Evolutionary conservation across 78 protist genomes (phyloP), one percentile per base, ranked within the genome.

Genomic region (Diacronema lutheri): DNA sequence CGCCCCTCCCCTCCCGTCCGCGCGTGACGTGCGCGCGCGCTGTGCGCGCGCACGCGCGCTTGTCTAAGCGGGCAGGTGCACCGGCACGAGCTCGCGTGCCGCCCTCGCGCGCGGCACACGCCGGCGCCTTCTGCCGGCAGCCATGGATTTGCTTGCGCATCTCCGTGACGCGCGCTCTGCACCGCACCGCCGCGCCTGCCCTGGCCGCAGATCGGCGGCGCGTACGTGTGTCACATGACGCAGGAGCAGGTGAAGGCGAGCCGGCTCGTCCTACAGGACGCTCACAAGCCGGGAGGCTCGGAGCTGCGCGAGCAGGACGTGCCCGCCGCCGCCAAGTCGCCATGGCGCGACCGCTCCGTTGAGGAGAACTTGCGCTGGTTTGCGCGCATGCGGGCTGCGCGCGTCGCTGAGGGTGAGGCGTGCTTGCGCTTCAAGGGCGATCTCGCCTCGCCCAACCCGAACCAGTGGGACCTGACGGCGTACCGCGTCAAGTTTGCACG

Each of bases 141-240:
- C n/a, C n/a, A n/a, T n/a, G n/a, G n/a, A n/a, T n/a, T n/a, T n/a
- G n/a, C n/a, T n/a, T n/a, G n/a, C n/a, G n/a, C n/a, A n/a, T n/a
- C n/a, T n/a, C n/a, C n/a, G n/a, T n/a, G n/a, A n/a, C n/a, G n/a
- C n/a, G n/a, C n/a, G n/a, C n/a, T n/a, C n/a, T n/a, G n/a, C n/a
- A n/a, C n/a, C n/a, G n/a, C n/a, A n/a, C n/a, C n/a, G n/a, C n/a
- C n/a, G n/a, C n/a, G n/a, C n/a, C n/a, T n/a, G n/a, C n/a, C n/a
- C n/a, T n/a, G n/a, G n/a, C n/a, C n/a, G n/a, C n/a, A n/a, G n/a
- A n/a, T n/a, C n/a, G 98, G 89, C 82, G 50, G 33, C 35, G 84
- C 84, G 50, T 98, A 98, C 85, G 98, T 98, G 13, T 95, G 96
- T 94, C 95, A 92, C 84, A 93, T 88, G 88, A 89, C 96, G 31